Base-by-base conservation (phyloP, 208 protist species). In the Leishmania tarentolae region DNA sequence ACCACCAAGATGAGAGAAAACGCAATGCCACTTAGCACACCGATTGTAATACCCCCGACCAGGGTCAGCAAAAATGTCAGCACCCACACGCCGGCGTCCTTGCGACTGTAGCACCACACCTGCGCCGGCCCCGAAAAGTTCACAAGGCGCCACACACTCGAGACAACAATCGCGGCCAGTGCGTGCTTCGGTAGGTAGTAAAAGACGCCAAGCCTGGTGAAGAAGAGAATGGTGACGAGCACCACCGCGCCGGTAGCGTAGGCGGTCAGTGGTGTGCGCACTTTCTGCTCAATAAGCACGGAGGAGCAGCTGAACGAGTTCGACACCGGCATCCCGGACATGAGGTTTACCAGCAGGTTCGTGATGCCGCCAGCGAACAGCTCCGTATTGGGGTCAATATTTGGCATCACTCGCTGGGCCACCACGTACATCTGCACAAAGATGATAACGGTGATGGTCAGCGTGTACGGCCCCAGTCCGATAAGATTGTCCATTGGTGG, bases 371-470 rank as follows among this genome's bases (percentile, higher is more conserved):
- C 87, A 13, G 89, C 87, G 47, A 90, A 90, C 76, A 92, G 85
- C 79, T 92, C 89, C 19, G 74, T 71, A 69, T 92, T 90, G 40
- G 89, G 85, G 79, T 92, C 81, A 13, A 92, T 84, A 40, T 92
- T 75, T 9, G 87, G 82, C 87, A 88, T 89, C 11, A 87, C 85
- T 13, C 85, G 85, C 81, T 88, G 81, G 37, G 89, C 84, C 28
- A 92, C 86, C n/a, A 89, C 87, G 82, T 91, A 89, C 80, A 91
- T 90, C 71, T 92, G 89, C 75, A 92, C 81, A 40, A 91, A 92
- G 76, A 81, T 87, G 69, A 92, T 88, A 44, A 92, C 85, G 59
- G 89, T 88, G 65, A 92, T 83, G 42, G 88, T 85, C 65, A 92
- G 84, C 6, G 88, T 92, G 86, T 92, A 92, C 24, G 88, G 88